Percentiles rank a stretch among this genome's conserved stretches.
Evolutionary conservation across 2,329 filamentous ascomycete species (phyloP).

Genomic region (Gnomoniopsis sp.): DNA sequence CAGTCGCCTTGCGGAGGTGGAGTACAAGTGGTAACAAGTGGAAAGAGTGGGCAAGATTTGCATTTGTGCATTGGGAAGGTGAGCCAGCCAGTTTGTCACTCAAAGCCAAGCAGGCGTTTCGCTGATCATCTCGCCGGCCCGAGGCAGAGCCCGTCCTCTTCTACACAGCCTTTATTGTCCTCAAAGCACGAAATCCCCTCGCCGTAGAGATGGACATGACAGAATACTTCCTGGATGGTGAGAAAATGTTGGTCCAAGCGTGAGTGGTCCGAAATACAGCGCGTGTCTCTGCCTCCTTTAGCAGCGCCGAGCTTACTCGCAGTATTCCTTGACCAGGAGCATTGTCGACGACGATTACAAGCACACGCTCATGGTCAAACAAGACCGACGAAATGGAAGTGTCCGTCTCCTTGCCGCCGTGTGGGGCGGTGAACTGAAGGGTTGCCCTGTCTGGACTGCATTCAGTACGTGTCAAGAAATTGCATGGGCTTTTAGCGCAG

Average conservation of each 20-base stretch:
- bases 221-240: slow-evolving; percentile 44
- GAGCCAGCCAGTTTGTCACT: slow-evolving; percentile 16
- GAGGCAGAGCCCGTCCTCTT: slow-evolving; percentile 55
- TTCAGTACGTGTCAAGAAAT: slow-evolving; percentile 43
- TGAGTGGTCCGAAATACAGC: slow-evolving; percentile 30
- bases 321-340: slow-evolving; percentile 35
- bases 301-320: background rate
- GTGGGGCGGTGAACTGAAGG: slow-evolving; percentile 49
- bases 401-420: slow-evolving; percentile 55
- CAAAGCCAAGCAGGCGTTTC: background rate
- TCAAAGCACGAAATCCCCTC: slow-evolving; percentile 49
- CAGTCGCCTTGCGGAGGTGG: slow-evolving; percentile 51
- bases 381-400: slow-evolving; percentile 45
- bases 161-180: slow-evolving; percentile 54
- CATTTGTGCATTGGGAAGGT: slow-evolving; percentile 62
- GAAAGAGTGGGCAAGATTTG: slow-evolving; percentile 53
- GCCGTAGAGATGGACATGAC: slow-evolving; percentile 40
- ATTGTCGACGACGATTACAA: slow-evolving; percentile 54
- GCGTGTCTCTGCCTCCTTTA: background rate
- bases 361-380: slow-evolving; percentile 52
- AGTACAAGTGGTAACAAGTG: slow-evolving; percentile 37
- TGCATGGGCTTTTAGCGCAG: no score
- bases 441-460: slow-evolving; percentile 61
- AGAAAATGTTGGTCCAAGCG: slow-evolving; percentile 55
- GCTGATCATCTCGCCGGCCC: background rate